phyloP scores from a whole-genome alignment of 1,139 yeast species.

The Magnusiomyces paraingens region DNA sequence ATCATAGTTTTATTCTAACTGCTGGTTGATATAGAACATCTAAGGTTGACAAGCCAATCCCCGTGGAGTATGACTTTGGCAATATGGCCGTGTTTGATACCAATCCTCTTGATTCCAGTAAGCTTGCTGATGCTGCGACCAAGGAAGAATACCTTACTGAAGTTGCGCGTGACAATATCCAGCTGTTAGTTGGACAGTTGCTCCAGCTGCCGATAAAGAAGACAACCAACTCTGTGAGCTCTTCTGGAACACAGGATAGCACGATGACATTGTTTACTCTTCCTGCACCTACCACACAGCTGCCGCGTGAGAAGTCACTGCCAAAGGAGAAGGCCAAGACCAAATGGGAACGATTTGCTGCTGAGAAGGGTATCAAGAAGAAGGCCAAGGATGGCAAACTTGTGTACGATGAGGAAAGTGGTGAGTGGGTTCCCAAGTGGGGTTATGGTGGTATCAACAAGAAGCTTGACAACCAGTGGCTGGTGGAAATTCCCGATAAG shows the following conservation, averaged over 20 bases:
- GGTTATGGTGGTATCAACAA: slow-evolving; percentile 94
- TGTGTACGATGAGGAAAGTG: slow-evolving; percentile 81
- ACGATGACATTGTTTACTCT: slow-evolving; percentile 76
- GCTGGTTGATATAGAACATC: slow-evolving; percentile 62
- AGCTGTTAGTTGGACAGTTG: slow-evolving; percentile 81
- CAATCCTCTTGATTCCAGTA: slow-evolving; percentile 77
- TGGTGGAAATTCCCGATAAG: slow-evolving; percentile 61
- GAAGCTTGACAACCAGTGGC: slow-evolving; percentile 84
- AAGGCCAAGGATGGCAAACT: slow-evolving; percentile 86
- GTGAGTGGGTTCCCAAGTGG: slow-evolving; percentile 98
- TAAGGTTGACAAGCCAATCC: slow-evolving; percentile 82
- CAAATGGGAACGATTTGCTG: slow-evolving; percentile 96
- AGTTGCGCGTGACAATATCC: slow-evolving; percentile 88
- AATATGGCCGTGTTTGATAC: slow-evolving; percentile 72
- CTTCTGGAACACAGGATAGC: slow-evolving; percentile 55
- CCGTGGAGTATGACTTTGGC: slow-evolving; percentile 80
- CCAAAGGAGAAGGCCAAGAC: slow-evolving; percentile 91
- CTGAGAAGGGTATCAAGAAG: slow-evolving; percentile 87
- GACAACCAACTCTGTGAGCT: slow-evolving; percentile 61
- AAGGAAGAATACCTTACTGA: slow-evolving; percentile 60
- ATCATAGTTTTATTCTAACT: no score
- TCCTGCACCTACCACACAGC: slow-evolving; percentile 74
- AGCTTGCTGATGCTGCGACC: slow-evolving; percentile 48
- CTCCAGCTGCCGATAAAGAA: slow-evolving; percentile 82
- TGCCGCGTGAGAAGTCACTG: slow-evolving; percentile 93